phyloP scores from a whole-genome alignment of 768 basidiomycete genomes.

The Cystofilobasidium macerans region DNA sequence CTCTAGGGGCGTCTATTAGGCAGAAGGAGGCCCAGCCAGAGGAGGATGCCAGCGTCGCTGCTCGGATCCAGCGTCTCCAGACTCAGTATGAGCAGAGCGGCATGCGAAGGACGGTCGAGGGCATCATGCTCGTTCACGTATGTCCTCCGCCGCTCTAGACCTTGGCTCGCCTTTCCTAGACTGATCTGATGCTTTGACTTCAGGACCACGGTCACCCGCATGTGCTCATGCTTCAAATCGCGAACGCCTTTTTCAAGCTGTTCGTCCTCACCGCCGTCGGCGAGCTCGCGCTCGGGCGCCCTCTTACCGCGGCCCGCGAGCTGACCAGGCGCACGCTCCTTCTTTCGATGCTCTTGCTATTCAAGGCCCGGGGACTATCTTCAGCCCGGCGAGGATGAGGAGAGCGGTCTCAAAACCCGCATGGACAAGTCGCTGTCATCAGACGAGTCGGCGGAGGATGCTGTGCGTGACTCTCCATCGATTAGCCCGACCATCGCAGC shows the following conservation, averaged over 20 bases:
- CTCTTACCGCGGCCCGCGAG: background rate
- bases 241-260: conserved; percentile 98
- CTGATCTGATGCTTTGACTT: background rate
- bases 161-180: background rate
- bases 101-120: conserved; percentile 87
- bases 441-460: background rate
- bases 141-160: conserved; percentile 8
- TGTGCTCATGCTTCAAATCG: conserved; percentile 95
- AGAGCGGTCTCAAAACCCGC: conserved; percentile 76
- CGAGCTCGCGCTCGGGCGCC: too few species aligned
- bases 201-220: conserved; percentile 97
- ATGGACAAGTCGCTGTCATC: conserved; percentile 74
- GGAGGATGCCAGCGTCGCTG: conserved; percentile 91
- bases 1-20: too few species aligned
- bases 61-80: conserved; percentile 83
- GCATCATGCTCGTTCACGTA: conserved; percentile 35
- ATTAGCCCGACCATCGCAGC: too few species aligned
- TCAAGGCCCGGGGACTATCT: conserved; percentile 92
- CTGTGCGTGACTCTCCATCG: background rate
- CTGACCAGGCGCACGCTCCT: background rate
- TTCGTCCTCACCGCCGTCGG: conserved; percentile 40
- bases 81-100: conserved; percentile 96
- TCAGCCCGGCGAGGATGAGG: conserved; percentile 87
- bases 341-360: too few species aligned
- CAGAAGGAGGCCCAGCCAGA: conserved; percentile 95